Percentiles rank a stretch among this genome's conserved stretches.
These are phyloP conservation scores for Comarum palustre DNA, from an alignment of 306 rosid species.

Conservation along the genomic window DNA sequence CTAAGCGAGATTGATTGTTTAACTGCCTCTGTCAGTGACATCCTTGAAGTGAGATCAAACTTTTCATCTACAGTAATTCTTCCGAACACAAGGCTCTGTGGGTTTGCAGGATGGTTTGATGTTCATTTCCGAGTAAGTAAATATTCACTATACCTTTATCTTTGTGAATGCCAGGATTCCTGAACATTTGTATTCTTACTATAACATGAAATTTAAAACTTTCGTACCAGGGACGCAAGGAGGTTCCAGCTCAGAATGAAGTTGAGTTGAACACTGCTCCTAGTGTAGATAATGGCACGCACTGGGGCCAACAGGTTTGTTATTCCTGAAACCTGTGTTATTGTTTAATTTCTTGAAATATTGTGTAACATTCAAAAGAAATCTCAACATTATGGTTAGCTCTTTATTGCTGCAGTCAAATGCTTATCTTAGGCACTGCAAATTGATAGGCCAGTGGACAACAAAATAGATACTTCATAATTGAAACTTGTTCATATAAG, in stretches of 20 bases:
- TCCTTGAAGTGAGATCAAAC: slow-evolving; percentile 62
- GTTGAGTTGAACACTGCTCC: slow-evolving; percentile 92
- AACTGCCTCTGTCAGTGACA: slow-evolving; percentile 76
- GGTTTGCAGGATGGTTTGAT: slow-evolving; percentile 97
- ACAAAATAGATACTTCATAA: background rate
- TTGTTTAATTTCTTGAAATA: background rate
- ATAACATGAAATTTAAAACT: slow-evolving; percentile 1
- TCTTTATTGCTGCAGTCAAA: background rate
- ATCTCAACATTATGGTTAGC: background rate
- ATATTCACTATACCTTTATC: slow-evolving; percentile 14
- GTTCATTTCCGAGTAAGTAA: slow-evolving; percentile 84
- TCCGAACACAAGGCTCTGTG: slow-evolving; percentile 64
- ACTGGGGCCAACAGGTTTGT: slow-evolving; percentile 98
- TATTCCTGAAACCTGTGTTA: background rate
- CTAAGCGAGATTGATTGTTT: slow-evolving; percentile 84
- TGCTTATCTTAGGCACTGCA: background rate
- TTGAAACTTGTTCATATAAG: background rate
- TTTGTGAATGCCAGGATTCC: slow-evolving; percentile 3
- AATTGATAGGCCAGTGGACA: background rate
- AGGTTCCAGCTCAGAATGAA: slow-evolving; percentile 76
- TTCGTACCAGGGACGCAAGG: slow-evolving; percentile 71
- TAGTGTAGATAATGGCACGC: slow-evolving; percentile 58
- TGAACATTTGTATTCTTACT: slow-evolving; percentile 11
- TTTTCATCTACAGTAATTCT: slow-evolving; percentile 49
- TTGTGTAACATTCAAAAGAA: background rate